Evolutionary conservation across 352 stramenopile species (phyloP).

Genomic region (Globisporangium cylindrosporum): DNA sequence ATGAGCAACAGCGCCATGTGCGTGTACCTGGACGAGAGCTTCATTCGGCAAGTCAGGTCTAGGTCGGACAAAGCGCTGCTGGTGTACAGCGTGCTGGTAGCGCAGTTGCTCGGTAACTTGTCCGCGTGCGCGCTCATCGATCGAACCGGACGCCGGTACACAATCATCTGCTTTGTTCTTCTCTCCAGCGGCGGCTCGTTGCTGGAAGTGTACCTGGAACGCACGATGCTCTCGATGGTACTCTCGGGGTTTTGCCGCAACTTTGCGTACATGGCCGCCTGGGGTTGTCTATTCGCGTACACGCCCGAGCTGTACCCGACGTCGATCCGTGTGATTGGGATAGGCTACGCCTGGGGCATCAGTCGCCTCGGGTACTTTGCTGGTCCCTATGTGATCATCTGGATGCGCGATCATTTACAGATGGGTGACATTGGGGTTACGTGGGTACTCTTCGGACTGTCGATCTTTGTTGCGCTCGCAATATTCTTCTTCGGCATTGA

Average conservation of each 20-base stretch:
- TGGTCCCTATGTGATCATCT: slow-evolving; percentile 12
- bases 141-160: slow-evolving; percentile 23
- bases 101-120: slow-evolving; percentile 31
- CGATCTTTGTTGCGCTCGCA: not conserved
- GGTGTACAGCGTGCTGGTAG: slow-evolving; percentile 12
- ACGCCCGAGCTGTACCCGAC: slow-evolving; percentile 17
- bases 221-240: slow-evolving; percentile 13
- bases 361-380: slow-evolving; percentile 18
- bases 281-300: not conserved
- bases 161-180: slow-evolving; percentile 19
- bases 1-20: slow-evolving; percentile 25
- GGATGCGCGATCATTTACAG: not conserved
- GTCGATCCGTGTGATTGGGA: slow-evolving; percentile 15
- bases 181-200: slow-evolving; percentile 3
- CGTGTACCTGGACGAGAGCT: slow-evolving; percentile 25
- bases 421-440: not conserved
- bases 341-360: slow-evolving; percentile 14
- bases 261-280: not conserved
- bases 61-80: not conserved
- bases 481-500: not conserved
- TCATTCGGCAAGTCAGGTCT: slow-evolving; percentile 18
- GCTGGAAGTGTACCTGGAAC: slow-evolving; percentile 19
- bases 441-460: not conserved
- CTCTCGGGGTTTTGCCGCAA: not conserved
- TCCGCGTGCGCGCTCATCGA: slow-evolving; percentile 32